These are phyloP conservation scores for Solanum sparsipilum DNA, from an alignment of 257 asterid genomes.

Conservation along the genomic window DNA sequence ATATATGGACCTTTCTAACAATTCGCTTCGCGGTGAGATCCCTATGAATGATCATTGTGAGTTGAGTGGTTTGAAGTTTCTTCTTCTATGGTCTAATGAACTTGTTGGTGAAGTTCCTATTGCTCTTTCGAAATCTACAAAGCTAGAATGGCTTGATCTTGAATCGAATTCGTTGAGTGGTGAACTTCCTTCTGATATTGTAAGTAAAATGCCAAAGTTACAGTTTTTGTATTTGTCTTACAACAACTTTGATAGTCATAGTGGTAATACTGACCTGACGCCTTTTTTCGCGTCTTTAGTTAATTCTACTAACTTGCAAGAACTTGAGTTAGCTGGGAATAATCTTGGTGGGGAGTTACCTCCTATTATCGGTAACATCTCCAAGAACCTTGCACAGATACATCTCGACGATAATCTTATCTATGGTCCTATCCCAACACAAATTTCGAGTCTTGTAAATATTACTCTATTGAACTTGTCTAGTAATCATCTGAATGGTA, in stretches of 20 bases:
- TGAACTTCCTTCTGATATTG: constrained; percentile 42
- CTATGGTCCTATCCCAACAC: constrained; percentile 53
- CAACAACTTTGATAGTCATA: constrained; percentile 51
- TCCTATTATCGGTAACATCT: constrained; percentile 55
- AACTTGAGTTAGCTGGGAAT: constrained; percentile 63
- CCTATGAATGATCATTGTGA: constrained; percentile 36
- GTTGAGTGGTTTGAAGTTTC: constrained; percentile 38
- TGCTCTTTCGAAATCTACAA: constrained; percentile 47
- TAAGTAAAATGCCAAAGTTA: constrained; percentile 35
- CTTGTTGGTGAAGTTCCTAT: constrained; percentile 50
- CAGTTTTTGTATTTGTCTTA: constrained; percentile 55
- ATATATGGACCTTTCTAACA: constrained; percentile 74
- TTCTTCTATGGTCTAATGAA: constrained; percentile 74
- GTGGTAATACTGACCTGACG: constrained; percentile 37
- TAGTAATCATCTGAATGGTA: constrained; percentile 55
- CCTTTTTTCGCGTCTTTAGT: constrained; percentile 51
- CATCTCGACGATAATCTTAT: constrained; percentile 54
- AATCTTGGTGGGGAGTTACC: constrained; percentile 64
- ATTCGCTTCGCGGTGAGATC: constrained; percentile 51
- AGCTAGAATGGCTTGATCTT: constrained; percentile 68
- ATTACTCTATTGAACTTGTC: constrained; percentile 66
- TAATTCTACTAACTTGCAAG: constrained; percentile 51
- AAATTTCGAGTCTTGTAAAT: constrained; percentile 43
- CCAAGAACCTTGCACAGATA: constrained; percentile 37
- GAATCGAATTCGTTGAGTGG: constrained; percentile 55